Percentiles rank a stretch among this genome's conserved stretches.
Evolutionary conservation across 2,329 filamentous ascomycete genomes (phyloP).

Genomic region (Gnomoniopsis smithogilvyi): DNA sequence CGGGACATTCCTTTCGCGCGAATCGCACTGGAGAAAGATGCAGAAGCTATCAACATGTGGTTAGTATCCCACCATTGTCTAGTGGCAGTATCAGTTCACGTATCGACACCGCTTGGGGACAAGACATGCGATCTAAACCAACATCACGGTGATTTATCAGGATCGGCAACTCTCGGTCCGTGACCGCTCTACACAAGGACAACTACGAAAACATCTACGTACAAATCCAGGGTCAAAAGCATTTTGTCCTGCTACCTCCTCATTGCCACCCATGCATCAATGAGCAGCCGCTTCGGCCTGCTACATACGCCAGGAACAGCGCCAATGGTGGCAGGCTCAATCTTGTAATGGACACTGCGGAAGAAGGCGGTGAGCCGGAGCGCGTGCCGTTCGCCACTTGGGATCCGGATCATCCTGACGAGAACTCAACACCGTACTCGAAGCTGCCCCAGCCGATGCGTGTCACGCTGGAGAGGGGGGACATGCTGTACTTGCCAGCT

Average conservation of each 20-base stretch:
- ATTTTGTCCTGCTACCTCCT: slow-evolving; percentile 73
- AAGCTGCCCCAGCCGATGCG: slow-evolving; percentile 55
- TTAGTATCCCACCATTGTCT: neutral
- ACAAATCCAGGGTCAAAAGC: slow-evolving; percentile 69
- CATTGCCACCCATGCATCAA: slow-evolving; percentile 66
- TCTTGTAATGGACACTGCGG: slow-evolving; percentile 33
- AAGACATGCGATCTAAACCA: neutral
- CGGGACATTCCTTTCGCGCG: slow-evolving; percentile 67
- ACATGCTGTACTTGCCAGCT: slow-evolving; percentile 79
- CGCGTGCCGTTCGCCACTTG: slow-evolving; percentile 67
- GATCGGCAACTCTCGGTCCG: slow-evolving; percentile 70
- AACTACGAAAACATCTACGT: slow-evolving; percentile 86
- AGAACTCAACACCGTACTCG: slow-evolving; percentile 56
- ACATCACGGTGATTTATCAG: neutral
- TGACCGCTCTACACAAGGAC: slow-evolving; percentile 75
- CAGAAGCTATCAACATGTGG: slow-evolving; percentile 79
- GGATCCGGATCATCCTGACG: slow-evolving; percentile 63
- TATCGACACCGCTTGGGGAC: neutral
- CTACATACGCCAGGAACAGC: slow-evolving; percentile 51
- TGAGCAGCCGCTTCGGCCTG: slow-evolving; percentile 55
- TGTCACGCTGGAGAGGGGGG: slow-evolving; percentile 68
- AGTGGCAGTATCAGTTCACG: neutral
- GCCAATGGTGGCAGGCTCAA: slow-evolving; percentile 25
- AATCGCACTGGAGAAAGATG: slow-evolving; percentile 61
- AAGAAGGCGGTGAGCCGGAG: slow-evolving; percentile 20